Conservation (phyloP, 2,329 filamentous ascomycete genomes). For the Aspergillus quadricinctus region DNA sequence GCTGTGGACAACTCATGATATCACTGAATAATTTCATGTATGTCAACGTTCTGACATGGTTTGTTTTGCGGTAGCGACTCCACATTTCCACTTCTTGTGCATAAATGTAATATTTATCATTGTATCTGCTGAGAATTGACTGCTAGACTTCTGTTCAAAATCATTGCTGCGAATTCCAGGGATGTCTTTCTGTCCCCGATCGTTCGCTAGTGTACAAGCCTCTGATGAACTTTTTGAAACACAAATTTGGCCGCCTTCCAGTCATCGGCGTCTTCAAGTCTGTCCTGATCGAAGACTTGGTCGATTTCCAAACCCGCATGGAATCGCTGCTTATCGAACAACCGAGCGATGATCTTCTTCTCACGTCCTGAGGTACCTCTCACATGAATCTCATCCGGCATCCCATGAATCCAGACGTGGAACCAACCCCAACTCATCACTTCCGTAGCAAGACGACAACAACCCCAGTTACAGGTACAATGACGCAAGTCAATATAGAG, state of each 20-base stretch:
- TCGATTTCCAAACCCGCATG: constrained; percentile 2
- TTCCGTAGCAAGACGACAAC: constrained; percentile 16
- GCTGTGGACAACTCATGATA: constrained; percentile 48
- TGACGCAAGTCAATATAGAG: constrained; percentile 15
- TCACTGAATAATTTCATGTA: not conserved
- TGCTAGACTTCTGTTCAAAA: not conserved
- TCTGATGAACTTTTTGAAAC: constrained; percentile 1
- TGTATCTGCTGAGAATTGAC: not conserved
- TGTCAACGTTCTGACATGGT: not conserved
- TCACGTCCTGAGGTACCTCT: constrained; percentile 10
- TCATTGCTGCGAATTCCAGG: not conserved
- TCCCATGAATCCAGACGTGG: constrained; percentile 13
- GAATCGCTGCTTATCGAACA: constrained; percentile 8
- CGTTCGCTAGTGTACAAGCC: not conserved
- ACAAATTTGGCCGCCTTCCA: not conserved
- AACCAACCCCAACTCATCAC: constrained; percentile 17
- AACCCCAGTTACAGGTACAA: constrained; percentile 14
- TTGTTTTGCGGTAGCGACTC: not conserved
- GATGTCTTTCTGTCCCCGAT: not conserved
- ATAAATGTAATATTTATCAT: not conserved
- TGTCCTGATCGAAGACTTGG: constrained; percentile 5
- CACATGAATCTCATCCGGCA: constrained; percentile 14
- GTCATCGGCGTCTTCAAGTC: not conserved
- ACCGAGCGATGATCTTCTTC: constrained; percentile 7
- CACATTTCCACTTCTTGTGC: not conserved